Base-by-base conservation (phyloP, 306 rosid genomes). In the Canavalia gladiata region DNA sequence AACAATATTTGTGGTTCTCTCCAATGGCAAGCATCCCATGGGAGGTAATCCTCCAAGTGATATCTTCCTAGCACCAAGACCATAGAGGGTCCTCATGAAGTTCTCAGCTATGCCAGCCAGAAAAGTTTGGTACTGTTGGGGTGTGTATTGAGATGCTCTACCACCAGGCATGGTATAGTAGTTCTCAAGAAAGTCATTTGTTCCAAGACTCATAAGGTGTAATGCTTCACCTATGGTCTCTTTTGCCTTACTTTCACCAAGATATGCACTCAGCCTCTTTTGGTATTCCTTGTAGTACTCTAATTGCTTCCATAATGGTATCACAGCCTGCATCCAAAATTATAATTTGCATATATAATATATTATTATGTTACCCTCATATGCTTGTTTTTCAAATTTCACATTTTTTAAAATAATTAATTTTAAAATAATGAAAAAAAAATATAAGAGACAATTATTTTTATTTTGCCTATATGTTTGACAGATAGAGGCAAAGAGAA, bases 11-110 rank as follows among this genome's bases (percentile, higher is more conserved):
- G 88, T 85, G 51, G 97, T 85, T 56, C 99, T 90, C 74, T 95
- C 99, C 77, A 95, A 55, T 2, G 99, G 99, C 79, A 95, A 72
- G 86, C 97, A 95, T 13, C 99, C 99, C 99, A 95, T 95, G 1
- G 99, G 99, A 58, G 97, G 97, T 18, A 95, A 68, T 12, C 99
- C 99, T 58, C 99, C 99, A 0, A 95, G 83, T 47, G 99, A 93
- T 8, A 95, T 89, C 82, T 89, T 95, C 59, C 99, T 75, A 49
- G 95, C 99, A 8, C 99, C 99, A 7, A 91, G 90, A 25, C 31
- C 67, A 78, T 95, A 84, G 51, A 95, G 91, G 51, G 60, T 50
- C 60, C 69, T 85, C 30, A 93, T 77, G 90, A 93, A 95, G 74
- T 85, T 86, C 42, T 58, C 86, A 0, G 97, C 97, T 2, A 91